phyloP scores from a whole-genome alignment of 2,329 filamentous ascomycete genomes.

The Claviceps sp. region DNA sequence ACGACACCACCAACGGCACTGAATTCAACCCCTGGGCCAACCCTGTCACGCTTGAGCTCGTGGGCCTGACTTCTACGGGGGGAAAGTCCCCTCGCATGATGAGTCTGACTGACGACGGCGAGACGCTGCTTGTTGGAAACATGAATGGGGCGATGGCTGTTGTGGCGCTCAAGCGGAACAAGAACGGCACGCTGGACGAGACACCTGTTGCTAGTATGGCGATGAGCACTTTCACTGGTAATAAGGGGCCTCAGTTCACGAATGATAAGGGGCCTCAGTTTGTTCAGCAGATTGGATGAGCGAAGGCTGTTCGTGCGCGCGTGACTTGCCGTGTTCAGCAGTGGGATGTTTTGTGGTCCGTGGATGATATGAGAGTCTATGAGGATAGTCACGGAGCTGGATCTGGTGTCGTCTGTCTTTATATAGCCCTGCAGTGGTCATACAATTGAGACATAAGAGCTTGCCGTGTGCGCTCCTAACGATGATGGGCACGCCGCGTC shows the following conservation, averaged over 20 bases:
- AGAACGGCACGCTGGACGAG: constrained; percentile 17
- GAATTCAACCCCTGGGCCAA: neutral
- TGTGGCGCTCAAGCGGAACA: constrained; percentile 19
- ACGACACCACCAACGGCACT: neutral
- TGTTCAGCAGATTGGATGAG: constrained; percentile 15
- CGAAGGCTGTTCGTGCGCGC: too few relatives aligned
- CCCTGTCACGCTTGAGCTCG: constrained; percentile 19
- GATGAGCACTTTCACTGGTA: constrained; percentile 11
- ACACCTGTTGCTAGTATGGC: constrained; percentile 15
- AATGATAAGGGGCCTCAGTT: constrained; percentile 15
- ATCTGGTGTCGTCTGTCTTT: too few relatives aligned
- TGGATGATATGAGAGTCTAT: too few relatives aligned
- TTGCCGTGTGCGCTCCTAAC: too few relatives aligned
- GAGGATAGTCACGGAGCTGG: too few relatives aligned
- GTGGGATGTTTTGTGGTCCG: too few relatives aligned
- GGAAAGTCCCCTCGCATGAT: constrained; percentile 34
- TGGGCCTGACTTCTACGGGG: constrained; percentile 19
- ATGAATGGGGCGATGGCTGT: constrained; percentile 27
- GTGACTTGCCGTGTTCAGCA: too few relatives aligned
- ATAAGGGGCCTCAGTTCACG: constrained; percentile 15
- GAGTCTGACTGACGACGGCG: constrained; percentile 21
- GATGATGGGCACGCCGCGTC: too few relatives aligned
- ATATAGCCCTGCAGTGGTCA: too few relatives aligned
- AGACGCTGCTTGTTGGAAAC: constrained; percentile 34
- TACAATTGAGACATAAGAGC: too few relatives aligned